Base-by-base conservation (phyloP, 2,329 filamentous ascomycete species). In the Scopulariopsis brevicaulis region DNA sequence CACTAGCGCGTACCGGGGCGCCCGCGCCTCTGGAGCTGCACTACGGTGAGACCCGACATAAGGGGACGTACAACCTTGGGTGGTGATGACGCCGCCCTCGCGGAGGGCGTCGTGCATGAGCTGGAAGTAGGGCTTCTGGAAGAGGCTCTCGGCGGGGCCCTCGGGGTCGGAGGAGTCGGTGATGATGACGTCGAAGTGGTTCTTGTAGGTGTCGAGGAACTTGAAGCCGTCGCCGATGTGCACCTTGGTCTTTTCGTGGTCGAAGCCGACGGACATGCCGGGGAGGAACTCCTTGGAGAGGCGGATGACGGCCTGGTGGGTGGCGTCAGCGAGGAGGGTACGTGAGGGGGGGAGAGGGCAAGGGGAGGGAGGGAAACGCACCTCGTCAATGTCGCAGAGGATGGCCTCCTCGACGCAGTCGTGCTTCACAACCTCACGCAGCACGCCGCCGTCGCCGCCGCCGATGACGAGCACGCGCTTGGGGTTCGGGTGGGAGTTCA, bases 1-100 rank as follows among this genome's bases (percentile, higher is more conserved):
- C 46, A 22, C 46, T 50, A 22, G n/a, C 35, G 34, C 12, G 48
- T n/a, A 12, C 51, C 25, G 4, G 28, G 28, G 51, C 51, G 24
- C 7, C 28, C 25, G 46, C 18, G 46, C 18, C 15, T 54, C 37
- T 34, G 52, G 56, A 58, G 56, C 51, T 54, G 56, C 56, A 40
- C 56, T 48, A 35, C 52, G 50, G 52, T 51, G n/a, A 32, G 28
- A 54, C 51, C 43, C 54, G 56, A 71, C 67, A 82, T 79, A 84
- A 82, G 85, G 86, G 85, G 81, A 90, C 90, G 83, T 91, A 96
- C 90, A 96, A 99, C 94, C 94, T 96, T 99, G 94, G 72, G 94
- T 99, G 77, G 91, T 93, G 78, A 99, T 97, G 71, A 99, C 91
- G 79, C 94, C 94, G 76, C 92, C 93, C 69, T 96, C 90, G 65